Evolutionary conservation across 2,329 filamentous ascomycete species (phyloP), one percentile per base, ranked within the genome.

Genomic region (Periconia digitata): DNA sequence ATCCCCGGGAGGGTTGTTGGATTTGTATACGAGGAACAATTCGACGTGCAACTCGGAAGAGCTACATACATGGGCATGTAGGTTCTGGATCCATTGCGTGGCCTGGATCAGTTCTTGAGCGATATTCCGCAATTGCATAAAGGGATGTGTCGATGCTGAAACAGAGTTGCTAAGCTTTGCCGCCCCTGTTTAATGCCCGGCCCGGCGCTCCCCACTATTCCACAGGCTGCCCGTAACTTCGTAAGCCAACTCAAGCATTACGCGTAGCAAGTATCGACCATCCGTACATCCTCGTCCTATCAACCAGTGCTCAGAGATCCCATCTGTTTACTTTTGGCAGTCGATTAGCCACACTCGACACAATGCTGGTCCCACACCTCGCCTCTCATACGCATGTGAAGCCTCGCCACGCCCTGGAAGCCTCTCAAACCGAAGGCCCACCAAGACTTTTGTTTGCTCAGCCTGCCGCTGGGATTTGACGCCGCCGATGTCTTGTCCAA

Each of bases 251-350:
- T 62, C 56, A 58, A 46, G 60, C 58, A 59, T 55, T 63, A 64
- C 64, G 64, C 64, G 67, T 69, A 62, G 64, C 57, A 65, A 59
- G 49, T 49, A 53, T 51, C 47, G 44, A 47, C 45, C 54, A 51
- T 43, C 54, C 40, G 44, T 46, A 37, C 24, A 16, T 15, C 40
- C 21, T 18, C 44, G 34, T 45, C 63, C 64, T 66, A 65, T 68
- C 41, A 58, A 37, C 17, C 32, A 39, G 43, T 38, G 41, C 20
- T 18, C 17, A n/a, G 29, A 21, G 16, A 47, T 40, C 47, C 46
- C 44, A 47, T 43, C 46, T 36, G 39, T 57, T 49, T 43, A 23
- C 50, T 56, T 47, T 45, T 47, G 56, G 49, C 53, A 48, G 8
- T 32, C 38, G 17, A 17, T 24, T 51, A 51, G 42, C 59, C 46